Base-by-base conservation (phyloP, 306 rosid species). In the Vigna radiata region DNA sequence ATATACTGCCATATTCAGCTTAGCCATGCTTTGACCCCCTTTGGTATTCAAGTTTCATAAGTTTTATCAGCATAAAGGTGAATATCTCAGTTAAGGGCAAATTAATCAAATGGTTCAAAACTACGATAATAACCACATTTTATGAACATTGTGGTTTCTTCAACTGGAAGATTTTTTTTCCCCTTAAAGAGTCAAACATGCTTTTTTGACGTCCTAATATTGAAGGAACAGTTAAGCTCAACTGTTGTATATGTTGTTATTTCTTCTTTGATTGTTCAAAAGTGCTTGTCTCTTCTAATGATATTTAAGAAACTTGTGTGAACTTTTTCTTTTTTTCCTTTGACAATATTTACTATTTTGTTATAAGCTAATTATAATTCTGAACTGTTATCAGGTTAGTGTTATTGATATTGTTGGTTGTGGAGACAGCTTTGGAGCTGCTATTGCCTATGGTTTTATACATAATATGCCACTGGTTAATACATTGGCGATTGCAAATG, bases 391-490 rank as follows among this genome's bases (percentile, higher is more conserved):
- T 86, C 87, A 92, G 99, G 98, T 91, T 82, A 83, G 88, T 63
- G 87, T 92, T 36, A 79, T 85, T 65, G 99, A 96, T 82, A 89
- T 96, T 16, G 99, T 96, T 76, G 98, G 99, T 13, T 96, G 99
- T 39, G 98, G 99, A 82, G 99, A 92, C 86, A 96, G 99, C 83
- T 96, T 91, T 21, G 97, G 92, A 31, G 97, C 97, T 79, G 98
- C 99, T 23, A 83, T 92, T 82, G 99, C 91, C 9, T 96, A 86
- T 47, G 96, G 98, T 73, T 96, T 88, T 79, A 91, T 96, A 78
- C 90, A 89, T 77, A 85, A 82, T 50, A 75, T 92, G 94, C 90
- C 97, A n/a, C 61, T 76, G 77, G 86, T 88, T 76, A 86, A 85
- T 54, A 90, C 94, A 56, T 37, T 96, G 79, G 90, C 96, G 41